Evolutionary conservation across 1,139 yeast genomes (phyloP), one percentile per base, ranked within the genome.

Genomic region (Nematodospora anomalae): DNA sequence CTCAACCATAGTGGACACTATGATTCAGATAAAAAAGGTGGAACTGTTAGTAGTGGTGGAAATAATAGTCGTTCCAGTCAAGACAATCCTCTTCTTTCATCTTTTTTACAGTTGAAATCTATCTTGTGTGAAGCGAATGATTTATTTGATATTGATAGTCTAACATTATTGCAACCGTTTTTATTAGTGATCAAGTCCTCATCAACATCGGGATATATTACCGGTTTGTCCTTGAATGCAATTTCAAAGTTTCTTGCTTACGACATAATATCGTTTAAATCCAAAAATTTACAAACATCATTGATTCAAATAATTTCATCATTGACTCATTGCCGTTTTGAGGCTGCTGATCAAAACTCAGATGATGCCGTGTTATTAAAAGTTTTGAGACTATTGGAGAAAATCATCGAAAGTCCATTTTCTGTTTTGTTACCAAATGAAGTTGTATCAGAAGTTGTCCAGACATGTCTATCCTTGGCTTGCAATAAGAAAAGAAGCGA

Each of bases 401-500:
- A 70, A 28, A 73, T 90, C 22, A 74, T 89, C 21, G 69, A 71
- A 12, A 79, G 92, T n/a, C 72, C 74, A 1, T 68, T 83, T 32
- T 83, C 90, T 10, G 71, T 69, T 23, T 55, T 79, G 13, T 64
- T 92, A 33, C 79, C 92, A 1, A 92, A 90, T 56, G 92, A 89
- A 36, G 82, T 86, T 21, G 79, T 92, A 37, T 83, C 88, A 43
- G 97, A 90, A 55, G 89, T 90, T 24, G 79, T 90, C 13, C 96
- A 92, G 51, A 89, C 97, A 0, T 88, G 96, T 42, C 73, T 94
- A 53, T 83, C 95, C 10, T 75, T 94, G 60, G 96, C 97, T 1
- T 88, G 96, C 55, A 95, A 92, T 57, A 87, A 89, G 63, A 78
- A 90, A 55, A 76, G 97, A 57, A 84, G 95, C 44, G 97, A 92